Evolutionary conservation across 2,329 filamentous ascomycete species (phyloP).

Genomic region (Triangularia verruculosa): DNA sequence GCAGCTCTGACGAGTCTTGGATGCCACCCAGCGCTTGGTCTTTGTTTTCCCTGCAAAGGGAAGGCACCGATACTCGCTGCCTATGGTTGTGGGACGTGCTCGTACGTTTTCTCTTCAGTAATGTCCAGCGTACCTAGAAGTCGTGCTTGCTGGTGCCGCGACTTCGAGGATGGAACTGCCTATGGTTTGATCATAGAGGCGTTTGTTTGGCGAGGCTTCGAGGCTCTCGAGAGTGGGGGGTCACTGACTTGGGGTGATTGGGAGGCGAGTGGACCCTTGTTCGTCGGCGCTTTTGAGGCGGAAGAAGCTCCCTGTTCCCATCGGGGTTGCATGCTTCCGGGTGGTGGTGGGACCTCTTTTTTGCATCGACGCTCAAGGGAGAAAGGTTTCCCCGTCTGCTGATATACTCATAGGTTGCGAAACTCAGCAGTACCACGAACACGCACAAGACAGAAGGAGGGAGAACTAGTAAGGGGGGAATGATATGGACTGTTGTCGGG

Average conservation of each 20-base stretch:
- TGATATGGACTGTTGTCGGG: too few species aligned
- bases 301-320: neutral
- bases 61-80: neutral
- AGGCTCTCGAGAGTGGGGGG: neutral
- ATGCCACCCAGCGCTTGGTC: neutral
- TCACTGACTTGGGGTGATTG: neutral
- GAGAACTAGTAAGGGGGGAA: too few species aligned
- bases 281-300: neutral
- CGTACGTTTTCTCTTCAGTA: neutral
- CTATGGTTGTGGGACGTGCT: neutral
- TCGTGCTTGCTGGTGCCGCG: neutral
- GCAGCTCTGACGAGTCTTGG: neutral
- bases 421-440: too few species aligned
- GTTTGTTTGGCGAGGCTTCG: neutral
- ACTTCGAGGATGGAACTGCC: neutral
- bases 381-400: too few species aligned
- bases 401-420: too few species aligned
- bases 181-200: neutral
- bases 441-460: too few species aligned
- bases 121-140: conserved; percentile 1
- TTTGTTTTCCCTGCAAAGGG: neutral
- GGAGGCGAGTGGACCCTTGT: neutral
- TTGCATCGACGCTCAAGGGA: too few species aligned
- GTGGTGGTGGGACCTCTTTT: neutral
- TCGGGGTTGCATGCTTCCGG: neutral